phyloP scores from a whole-genome alignment of 1,139 yeast species.

The Hansenula lynferdii region DNA sequence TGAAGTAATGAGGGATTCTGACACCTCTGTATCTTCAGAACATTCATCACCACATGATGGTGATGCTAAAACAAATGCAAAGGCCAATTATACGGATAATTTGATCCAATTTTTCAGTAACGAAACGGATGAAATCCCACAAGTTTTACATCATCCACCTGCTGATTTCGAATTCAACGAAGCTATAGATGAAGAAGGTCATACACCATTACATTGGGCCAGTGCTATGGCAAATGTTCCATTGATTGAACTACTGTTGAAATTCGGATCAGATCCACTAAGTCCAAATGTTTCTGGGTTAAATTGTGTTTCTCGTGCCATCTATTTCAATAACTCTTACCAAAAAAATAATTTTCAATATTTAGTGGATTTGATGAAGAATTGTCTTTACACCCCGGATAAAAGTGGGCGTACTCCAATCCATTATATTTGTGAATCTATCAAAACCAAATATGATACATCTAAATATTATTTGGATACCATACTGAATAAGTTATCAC shows the following conservation, averaged over 20 bases:
- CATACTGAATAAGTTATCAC: conserved; percentile 29
- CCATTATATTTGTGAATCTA: conserved; percentile 65
- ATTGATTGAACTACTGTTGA: conserved; percentile 64
- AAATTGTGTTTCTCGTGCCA: conserved; percentile 78
- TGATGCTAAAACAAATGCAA: conserved; percentile 12
- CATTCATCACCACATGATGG: conserved; percentile 21
- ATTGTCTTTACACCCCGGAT: conserved; percentile 70
- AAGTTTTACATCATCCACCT: conserved; percentile 70
- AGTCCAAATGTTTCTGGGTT: conserved; percentile 74
- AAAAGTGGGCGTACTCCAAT: conserved; percentile 67
- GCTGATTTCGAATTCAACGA: conserved; percentile 77
- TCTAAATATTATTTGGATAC: conserved; percentile 34
- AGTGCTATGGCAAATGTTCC: conserved; percentile 82
- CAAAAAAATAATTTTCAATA: conserved; percentile 72
- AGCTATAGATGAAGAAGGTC: conserved; percentile 93
- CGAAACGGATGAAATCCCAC: conserved; percentile 70
- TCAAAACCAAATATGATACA: conserved; percentile 40
- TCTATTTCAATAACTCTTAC: conserved; percentile 83
- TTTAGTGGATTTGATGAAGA: conserved; percentile 64
- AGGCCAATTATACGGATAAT: conserved; percentile 45
- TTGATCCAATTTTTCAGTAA: conserved; percentile 61
- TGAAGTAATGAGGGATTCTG: conserved; percentile 28
- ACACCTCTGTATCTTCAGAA: conserved; percentile 35
- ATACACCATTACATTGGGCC: conserved; percentile 96
- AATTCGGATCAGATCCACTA: conserved; percentile 71